These are phyloP conservation scores for Cercospora zeina DNA, from an alignment of 2,329 filamentous ascomycete species.

Conservation along the genomic window DNA sequence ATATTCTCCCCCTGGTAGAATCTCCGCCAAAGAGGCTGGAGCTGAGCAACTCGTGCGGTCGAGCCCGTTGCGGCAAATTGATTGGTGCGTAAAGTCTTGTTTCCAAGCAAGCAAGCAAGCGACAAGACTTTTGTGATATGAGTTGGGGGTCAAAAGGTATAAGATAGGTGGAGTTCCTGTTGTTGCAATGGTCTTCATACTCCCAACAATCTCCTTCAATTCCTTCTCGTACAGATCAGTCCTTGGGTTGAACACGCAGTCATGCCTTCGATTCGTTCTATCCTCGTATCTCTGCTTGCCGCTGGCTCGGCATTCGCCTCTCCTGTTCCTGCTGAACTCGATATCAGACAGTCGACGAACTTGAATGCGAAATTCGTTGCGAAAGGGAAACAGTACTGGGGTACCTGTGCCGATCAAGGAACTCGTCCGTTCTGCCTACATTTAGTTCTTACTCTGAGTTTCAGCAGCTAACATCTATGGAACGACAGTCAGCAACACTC, in stretches of 20 bases:
- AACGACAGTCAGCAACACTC: constrained; percentile 45
- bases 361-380: constrained; percentile 60
- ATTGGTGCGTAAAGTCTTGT: background rate
- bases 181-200: background rate
- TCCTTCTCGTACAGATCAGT: background rate
- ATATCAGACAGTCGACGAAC: constrained; percentile 38
- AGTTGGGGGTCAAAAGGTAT: background rate
- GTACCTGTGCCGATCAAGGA: constrained; percentile 58
- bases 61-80: background rate
- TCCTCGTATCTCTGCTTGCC: background rate
- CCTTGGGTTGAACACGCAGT: background rate
- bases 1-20: background rate
- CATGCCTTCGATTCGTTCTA: background rate
- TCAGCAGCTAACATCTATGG: background rate
- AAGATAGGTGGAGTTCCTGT: background rate
- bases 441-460: background rate
- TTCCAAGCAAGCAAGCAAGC: background rate
- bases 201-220: background rate
- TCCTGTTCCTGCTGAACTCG: background rate
- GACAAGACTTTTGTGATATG: background rate
- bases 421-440: constrained; percentile 33
- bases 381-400: constrained; percentile 64
- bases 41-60: background rate
- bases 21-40: background rate
- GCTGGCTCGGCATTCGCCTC: background rate